A percentile compares a stretch with the other conserved stretches of the same genome.
Conservation (phyloP, 2,329 filamentous ascomycete species). For the Hypocrella siamensis region DNA sequence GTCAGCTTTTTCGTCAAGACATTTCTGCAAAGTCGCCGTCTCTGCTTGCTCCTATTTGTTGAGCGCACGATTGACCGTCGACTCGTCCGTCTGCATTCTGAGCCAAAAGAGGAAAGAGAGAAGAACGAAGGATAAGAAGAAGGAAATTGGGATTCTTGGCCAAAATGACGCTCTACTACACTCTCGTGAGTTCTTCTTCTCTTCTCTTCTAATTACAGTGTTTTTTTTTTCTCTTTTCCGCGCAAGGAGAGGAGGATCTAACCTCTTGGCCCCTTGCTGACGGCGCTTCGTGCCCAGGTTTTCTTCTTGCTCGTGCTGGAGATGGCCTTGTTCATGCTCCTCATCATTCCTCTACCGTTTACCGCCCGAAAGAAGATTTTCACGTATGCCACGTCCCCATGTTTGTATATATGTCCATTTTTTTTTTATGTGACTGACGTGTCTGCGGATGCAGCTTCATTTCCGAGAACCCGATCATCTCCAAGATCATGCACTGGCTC, state of each 20-base stretch:
- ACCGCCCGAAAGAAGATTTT: conserved; percentile 74
- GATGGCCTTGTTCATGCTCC: conserved; percentile 66
- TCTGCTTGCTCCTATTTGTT: too few species aligned
- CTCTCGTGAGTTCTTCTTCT: conserved; percentile 23
- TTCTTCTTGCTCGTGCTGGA: conserved; percentile 70
- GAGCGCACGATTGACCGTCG: too few species aligned
- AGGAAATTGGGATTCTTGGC: conserved; percentile 2
- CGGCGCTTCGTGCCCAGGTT: conserved; percentile 50
- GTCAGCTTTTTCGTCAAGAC: too few species aligned
- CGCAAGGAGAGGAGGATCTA: too few species aligned
- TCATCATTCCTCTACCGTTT: conserved; percentile 82
- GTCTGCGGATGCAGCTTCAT: conserved; percentile 51
- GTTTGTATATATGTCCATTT: too few species aligned
- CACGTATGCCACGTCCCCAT: conserved; percentile 34
- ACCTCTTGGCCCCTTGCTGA: background rate
- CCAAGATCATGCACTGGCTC: conserved; percentile 91
- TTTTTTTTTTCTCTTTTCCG: too few species aligned
- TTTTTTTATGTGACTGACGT: too few species aligned
- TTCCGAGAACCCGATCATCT: conserved; percentile 69
- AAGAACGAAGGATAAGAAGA: too few species aligned
- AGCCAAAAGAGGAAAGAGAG: too few species aligned
- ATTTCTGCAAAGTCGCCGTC: too few species aligned
- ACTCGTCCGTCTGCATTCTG: too few species aligned
- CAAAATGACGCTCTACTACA: conserved; percentile 45
- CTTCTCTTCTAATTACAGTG: too few species aligned